Percentiles rank a stretch among this genome's conserved stretches.
Conservation (phyloP, 2,329 filamentous ascomycete genomes). For the Diplodia scrobiculata region DNA sequence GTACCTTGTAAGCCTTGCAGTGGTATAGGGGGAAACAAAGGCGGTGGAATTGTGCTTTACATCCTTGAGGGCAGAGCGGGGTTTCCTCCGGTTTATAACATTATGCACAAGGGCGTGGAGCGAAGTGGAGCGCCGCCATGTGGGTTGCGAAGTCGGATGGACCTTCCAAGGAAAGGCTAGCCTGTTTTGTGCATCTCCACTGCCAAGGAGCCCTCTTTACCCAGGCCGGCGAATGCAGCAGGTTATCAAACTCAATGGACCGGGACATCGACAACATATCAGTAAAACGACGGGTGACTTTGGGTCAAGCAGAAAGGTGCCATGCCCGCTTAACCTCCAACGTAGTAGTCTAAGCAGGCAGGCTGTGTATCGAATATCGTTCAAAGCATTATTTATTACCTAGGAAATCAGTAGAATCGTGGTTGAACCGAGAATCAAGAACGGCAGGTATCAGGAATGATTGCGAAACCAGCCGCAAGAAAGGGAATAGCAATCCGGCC, state of each 20-base stretch:
- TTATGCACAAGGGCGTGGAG: neutral
- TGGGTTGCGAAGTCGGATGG: slow-evolving; percentile 23
- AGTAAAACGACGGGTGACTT: neutral
- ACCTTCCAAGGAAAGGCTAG: slow-evolving; percentile 17
- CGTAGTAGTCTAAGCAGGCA: neutral
- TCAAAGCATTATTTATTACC: neutral
- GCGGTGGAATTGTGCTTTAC: neutral
- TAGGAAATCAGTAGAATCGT: neutral
- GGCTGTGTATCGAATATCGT: neutral
- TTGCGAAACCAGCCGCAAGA: neutral
- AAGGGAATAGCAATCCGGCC: neutral
- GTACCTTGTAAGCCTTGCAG: neutral
- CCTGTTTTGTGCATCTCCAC: neutral
- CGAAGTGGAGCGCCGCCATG: slow-evolving; percentile 7
- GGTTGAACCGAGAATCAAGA: neutral
- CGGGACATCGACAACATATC: too few species aligned
- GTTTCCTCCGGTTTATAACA: neutral
- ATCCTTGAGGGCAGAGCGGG: neutral
- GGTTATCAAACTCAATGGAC: too few species aligned
- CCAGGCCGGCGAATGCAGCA: neutral
- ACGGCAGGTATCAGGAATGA: slow-evolving; percentile 1
- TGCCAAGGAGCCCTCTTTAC: neutral
- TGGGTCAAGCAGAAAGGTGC: neutral
- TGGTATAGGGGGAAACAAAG: neutral
- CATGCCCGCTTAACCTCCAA: neutral